Evolutionary conservation across 1,284 basidiomycete species (phyloP).

Genomic region (Trametes hirsuta): DNA sequence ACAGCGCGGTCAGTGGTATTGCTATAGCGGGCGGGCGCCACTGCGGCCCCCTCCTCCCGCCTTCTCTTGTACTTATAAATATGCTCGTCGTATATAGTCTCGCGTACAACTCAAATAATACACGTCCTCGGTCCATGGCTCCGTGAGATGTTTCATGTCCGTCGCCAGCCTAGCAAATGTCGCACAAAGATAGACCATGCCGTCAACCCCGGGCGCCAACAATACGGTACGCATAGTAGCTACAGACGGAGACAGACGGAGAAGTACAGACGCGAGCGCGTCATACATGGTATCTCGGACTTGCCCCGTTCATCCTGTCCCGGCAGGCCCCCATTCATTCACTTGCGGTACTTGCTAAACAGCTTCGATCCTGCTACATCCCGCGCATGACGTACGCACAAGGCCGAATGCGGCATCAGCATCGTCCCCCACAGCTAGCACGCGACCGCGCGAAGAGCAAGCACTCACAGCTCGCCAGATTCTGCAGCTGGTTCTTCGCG

Average conservation of each 20-base stretch:
- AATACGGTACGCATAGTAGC: no score
- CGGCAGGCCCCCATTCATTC: background rate
- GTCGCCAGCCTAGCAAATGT: no score
- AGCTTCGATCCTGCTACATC: slow-evolving; percentile 20
- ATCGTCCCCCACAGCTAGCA: background rate
- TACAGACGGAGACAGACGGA: no score
- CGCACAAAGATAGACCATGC: no score
- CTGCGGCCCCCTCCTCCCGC: background rate
- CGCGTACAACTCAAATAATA: background rate
- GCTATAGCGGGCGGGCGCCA: background rate
- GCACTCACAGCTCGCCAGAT: slow-evolving; percentile 29
- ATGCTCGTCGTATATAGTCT: slow-evolving; percentile 6
- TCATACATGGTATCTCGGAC: no score
- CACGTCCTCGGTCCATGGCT: background rate
- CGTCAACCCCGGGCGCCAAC: no score
- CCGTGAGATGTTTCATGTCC: background rate
- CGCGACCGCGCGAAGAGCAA: background rate
- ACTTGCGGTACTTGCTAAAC: slow-evolving; percentile 24
- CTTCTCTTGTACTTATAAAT: slow-evolving; percentile 10
- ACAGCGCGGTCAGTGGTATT: background rate
- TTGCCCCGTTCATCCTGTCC: background rate
- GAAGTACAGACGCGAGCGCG: no score
- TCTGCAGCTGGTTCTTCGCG: slow-evolving; percentile 26
- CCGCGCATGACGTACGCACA: background rate
- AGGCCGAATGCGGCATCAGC: background rate